Percentiles rank a stretch among this genome's conserved stretches.
phyloP scores from a whole-genome alignment of 345 rosid genomes.

The Eucalyptus tenuipes region DNA sequence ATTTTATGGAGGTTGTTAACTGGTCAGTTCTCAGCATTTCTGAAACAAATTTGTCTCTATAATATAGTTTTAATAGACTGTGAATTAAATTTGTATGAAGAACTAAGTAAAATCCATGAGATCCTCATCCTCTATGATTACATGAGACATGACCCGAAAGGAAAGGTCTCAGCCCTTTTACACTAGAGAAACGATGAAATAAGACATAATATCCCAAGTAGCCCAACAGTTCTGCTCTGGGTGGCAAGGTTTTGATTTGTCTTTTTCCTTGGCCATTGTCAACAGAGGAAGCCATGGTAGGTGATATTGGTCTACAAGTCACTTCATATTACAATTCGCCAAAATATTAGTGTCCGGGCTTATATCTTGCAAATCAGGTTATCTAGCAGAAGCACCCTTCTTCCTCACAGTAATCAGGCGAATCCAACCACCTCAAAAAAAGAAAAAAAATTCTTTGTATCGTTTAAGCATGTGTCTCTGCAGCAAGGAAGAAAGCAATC shows the following conservation, averaged over 20 bases:
- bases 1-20: neutral
- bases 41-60: neutral
- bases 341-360: neutral
- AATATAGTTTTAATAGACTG: neutral
- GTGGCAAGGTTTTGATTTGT: neutral
- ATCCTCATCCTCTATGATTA: neutral
- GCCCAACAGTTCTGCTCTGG: neutral
- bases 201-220: neutral
- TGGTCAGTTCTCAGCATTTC: neutral
- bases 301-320: neutral
- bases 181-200: neutral
- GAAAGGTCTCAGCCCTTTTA: neutral
- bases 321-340: neutral
- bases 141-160: neutral
- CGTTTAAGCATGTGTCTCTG: neutral
- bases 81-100: neutral
- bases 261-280: neutral
- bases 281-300: neutral
- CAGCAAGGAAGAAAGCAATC: neutral
- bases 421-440: neutral
- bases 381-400: neutral
- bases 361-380: neutral
- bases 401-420: neutral
- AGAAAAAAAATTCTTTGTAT: neutral
- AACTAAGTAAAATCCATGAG: neutral